Evolutionary conservation across 371 early-diverging fungal species (phyloP), one percentile per base, ranked within the genome.

Genomic region (Lichtheimia ramosa): DNA sequence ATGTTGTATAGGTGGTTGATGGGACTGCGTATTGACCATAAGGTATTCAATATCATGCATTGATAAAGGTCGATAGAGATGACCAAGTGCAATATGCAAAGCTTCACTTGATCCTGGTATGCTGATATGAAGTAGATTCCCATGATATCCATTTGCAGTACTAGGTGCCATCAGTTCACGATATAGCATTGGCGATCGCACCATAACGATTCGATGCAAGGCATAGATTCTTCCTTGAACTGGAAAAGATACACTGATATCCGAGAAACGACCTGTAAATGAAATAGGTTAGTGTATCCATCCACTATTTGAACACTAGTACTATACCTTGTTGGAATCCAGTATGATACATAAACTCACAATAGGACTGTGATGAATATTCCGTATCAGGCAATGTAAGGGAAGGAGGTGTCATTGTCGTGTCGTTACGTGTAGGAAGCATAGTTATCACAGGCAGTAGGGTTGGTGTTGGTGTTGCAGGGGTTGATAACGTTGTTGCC

Each of bases 171-270:
- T 27, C 3, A 77, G 60, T 41, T 62, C 72, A 39, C 72, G 74
- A 39, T 57, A 64, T 15, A 77, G 67, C 3, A 64, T 60, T 20
- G 78, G 73, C 6, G 78, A 77, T 42, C 74, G 70, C 12, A 66
- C 65, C 3, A 77, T 65, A 13, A 74, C 60, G 15, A 61, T 55
- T 0, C 63, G 64, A 43, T 68, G 72, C 15, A 74, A 48, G 5
- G 74, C 62, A 51, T 63, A 74, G 0, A 58, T 43, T 41, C 72
- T 74, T 25, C 64, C 65, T 7, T 73, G 28, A 0, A 66, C 53
- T 21, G 70, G 72, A n/a, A 74, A 66, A 52, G 62, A 64, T 10
- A 77, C 63, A 10, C 61, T 68, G 41, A 77, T 69, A 42, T 74
- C 74, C 5, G 74, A 65, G 48, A 68, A 76, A 15, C 62, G 62